A percentile compares a stretch with the other conserved stretches of the same genome.
phyloP scores from a whole-genome alignment of 257 asterid genomes.

The Euphrasia confusa region DNA sequence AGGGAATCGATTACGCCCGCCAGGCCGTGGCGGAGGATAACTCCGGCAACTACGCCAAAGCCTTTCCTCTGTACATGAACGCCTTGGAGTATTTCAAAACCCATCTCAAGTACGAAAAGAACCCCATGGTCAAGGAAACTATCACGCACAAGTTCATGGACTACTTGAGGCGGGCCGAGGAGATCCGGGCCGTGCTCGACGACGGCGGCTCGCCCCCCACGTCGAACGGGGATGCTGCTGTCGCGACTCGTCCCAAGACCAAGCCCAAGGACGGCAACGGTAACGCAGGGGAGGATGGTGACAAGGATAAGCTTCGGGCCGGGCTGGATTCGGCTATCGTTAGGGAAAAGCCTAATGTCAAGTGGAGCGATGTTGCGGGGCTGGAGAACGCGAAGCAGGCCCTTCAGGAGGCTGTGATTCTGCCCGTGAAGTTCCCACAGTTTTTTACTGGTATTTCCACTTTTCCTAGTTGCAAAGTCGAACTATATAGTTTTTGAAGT shows the following conservation, averaged over 20 bases:
- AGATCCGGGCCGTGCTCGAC: conserved; percentile 83
- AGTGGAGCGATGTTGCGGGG: conserved; percentile 99
- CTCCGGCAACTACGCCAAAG: conserved; percentile 89
- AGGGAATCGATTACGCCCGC: conserved; percentile 87
- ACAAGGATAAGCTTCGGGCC: conserved; percentile 77
- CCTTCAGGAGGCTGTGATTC: conserved; percentile 93
- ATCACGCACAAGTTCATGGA: conserved; percentile 92
- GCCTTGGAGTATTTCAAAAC: conserved; percentile 93
- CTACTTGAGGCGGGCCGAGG: conserved; percentile 96
- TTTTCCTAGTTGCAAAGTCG: too few species aligned
- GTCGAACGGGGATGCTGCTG: conserved; percentile 83
- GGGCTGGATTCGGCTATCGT: conserved; percentile 89
- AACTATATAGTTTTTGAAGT: too few species aligned
- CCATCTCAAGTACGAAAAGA: conserved; percentile 93
- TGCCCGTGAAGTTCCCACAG: conserved; percentile 96
- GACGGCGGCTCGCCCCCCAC: conserved; percentile 85
- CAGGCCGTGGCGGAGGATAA: conserved; percentile 95
- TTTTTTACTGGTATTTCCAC: conserved; percentile 71
- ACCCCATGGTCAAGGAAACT: conserved; percentile 91
- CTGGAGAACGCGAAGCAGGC: conserved; percentile 98
- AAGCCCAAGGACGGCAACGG: conserved; percentile 70
- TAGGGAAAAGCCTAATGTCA: conserved; percentile 92
- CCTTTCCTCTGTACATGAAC: conserved; percentile 90
- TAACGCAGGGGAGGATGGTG: conserved; percentile 86
- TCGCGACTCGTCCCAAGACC: conserved; percentile 71